phyloP scores from a whole-genome alignment of 352 stramenopile species.

The Globisporangium emineosum region DNA sequence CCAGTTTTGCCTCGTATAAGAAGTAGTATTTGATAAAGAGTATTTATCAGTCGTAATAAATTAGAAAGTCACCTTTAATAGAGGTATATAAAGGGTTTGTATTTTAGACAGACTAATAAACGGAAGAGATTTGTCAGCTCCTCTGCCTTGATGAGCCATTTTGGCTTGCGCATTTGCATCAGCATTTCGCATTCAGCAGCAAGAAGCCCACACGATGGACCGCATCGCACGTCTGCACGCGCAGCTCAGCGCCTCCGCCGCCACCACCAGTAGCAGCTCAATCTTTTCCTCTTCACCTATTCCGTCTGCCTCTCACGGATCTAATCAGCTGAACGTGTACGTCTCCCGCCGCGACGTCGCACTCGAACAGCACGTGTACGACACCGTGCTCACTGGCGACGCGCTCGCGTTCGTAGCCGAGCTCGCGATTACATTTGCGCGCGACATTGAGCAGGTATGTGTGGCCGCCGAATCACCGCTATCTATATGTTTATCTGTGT shows the following conservation, averaged over 20 bases:
- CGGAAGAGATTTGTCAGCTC: no score
- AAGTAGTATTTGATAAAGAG: background rate
- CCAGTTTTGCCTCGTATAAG: background rate
- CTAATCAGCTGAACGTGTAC: slow-evolving; percentile 20
- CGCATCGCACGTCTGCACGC: slow-evolving; percentile 37
- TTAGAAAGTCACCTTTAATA: no score
- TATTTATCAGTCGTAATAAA: no score
- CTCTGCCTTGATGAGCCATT: slow-evolving; percentile 1
- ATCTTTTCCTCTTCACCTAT: background rate
- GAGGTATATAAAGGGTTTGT: no score
- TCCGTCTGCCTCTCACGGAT: background rate
- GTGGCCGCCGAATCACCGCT: no score
- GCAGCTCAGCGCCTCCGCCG: slow-evolving; percentile 24
- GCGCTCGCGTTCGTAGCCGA: slow-evolving; percentile 87
- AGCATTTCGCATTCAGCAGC: slow-evolving; percentile 6
- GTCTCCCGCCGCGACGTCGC: slow-evolving; percentile 24
- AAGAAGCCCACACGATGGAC: slow-evolving; percentile 26
- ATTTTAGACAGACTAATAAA: no score
- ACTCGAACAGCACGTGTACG: slow-evolving; percentile 33
- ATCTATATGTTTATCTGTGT: background rate
- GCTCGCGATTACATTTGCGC: slow-evolving; percentile 74
- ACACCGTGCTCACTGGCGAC: slow-evolving; percentile 78
- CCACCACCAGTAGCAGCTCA: background rate
- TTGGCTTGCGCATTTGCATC: slow-evolving; percentile 1
- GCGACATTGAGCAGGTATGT: slow-evolving; percentile 38